Evolutionary conservation across 768 basidiomycete species (phyloP), one percentile per base, ranked within the genome.

Genomic region (Phaeolepiota aurea): DNA sequence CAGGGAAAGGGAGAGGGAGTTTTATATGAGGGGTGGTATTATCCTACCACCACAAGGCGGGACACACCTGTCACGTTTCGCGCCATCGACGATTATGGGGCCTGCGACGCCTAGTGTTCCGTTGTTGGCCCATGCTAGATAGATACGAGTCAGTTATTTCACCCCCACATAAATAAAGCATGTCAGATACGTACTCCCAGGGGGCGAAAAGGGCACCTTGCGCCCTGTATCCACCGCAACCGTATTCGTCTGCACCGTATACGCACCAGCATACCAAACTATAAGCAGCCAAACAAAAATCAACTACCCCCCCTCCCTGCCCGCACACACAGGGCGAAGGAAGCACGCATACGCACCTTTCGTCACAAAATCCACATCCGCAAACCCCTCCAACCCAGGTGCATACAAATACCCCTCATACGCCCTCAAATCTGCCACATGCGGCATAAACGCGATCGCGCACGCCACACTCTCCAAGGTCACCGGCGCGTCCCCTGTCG

Each of bases 181-280:
- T n/a, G n/a, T n/a, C n/a, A n/a, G n/a, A 10, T n/a, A 13, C 28
- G 41, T 40, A 71, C 69, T 54, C 32, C 73, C 74, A 5, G 62
- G 61, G 11, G 68, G 53, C 0, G 66, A 62, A 42, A 72, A 65
- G 0, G 74, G 75, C 0, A 74, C 66, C 42, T 65, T 55, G 14
- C 76, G 56, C 0, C 75, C 77, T 0, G 72, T 76, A 44, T 76
- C 47, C 5, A 76, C 40, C 0, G 74, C 57, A 1, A 76, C 70
- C 0, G 71, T 76, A 44, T 75, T 73, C 2, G 74, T 76, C 47
- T 77, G 76, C 2, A 77, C 73, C 0, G 77, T 79, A 48, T 79
- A 79, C 2, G 75, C 76, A 3, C 76, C 77, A 0, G 75, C 66
- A 50, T 76, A 77, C 76, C 77, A 77, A 2, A 76, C 68, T 71